Base-by-base conservation (phyloP, 371 early-diverging fungal genomes). In the Actinomucor elegans region DNA sequence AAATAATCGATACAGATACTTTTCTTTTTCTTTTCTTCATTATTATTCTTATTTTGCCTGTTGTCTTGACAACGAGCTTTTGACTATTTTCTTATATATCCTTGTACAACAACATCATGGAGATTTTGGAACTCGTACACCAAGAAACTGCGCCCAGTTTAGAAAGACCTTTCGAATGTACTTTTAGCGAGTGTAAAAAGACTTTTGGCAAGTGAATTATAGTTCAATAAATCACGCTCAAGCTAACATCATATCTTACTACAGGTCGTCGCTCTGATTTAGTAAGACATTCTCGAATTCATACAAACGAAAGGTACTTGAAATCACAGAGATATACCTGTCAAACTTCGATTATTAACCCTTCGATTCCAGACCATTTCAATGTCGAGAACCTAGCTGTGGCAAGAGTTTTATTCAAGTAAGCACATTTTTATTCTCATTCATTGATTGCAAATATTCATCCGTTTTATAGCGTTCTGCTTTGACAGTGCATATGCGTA, bases 361-460 rank as follows among this genome's bases (percentile, higher is more conserved):
- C n/a, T n/a, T n/a, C n/a, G n/a, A 48, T n/a, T 38, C 37, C 61
- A 82, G 83, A 69, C 89, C 89, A 2, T 89, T 84, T 64, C 63
- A 75, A 38, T 89, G 91, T 66, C 55, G 61, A 32, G 83, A 79
- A 54, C 68, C 67, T 28, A 81, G 75, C 35, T 91, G 91, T 65
- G 78, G 80, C 52, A 91, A 91, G 71, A 82, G 85, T 45, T 91
- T 91, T 49, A 86, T 91, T 66, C 91, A 90, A 56, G 69, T 73
- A 64, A 40, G 35, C 18, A 29, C 33, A 33, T 17, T n/a, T 45
- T 36, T 44, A 33, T 36, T 15, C 41, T 57, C 57, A 46, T 61
- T 52, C 50, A 41, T 14, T n/a, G 26, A 12, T 26, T n/a, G 26
- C 21, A 41, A 23, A 41, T 26, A 24, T 9, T 20, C 5, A 14